Evolutionary conservation across 23 red algal species (phyloP), one percentile per base, ranked within the genome.

Genomic region (Cyanidiococcus yangmingshanensis): DNA sequence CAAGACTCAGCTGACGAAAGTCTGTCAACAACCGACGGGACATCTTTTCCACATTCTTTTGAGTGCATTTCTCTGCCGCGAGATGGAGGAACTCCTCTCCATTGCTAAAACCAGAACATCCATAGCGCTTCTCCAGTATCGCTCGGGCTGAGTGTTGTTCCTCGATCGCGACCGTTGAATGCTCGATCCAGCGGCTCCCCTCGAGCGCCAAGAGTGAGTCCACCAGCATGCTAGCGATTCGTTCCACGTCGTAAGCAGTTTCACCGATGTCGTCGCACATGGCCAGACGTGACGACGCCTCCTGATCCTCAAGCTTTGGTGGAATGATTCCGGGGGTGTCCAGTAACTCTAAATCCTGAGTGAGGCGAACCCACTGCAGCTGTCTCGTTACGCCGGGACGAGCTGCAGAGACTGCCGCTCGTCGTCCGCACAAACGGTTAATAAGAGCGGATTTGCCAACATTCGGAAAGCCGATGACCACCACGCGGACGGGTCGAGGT

Each of bases 401-500:
- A 74, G 90, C 90, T 1, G 84, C 83, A 26, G 94, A 98, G 71
- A 84, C 86, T 17, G 84, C 88, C 77, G 78, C 85, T 40, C 77
- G 84, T 12, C 84, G 63, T 2, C 82, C 82, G n/a, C 90, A 84
- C 35, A 98, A 76, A 24, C 88, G 79, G 77, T 98, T 98, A 57
- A 98, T 98, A 39, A 98, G 80, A 31, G 94, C 94, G 0, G 88
- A 91, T 75, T 98, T 98, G 30, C 94, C 94, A 27, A 98, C 94
- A 68, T 98, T 98, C 21, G 94, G 94, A 76, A 85, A 98, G 33
- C 94, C 94, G 67, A 98, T 89, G 50, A 98, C 88, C 2, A 82
- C 74, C 35, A 82, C 82, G 38, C 88, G 80, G 7, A 98, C 75
- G 30, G 87, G 59, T 2, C 94, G 83, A 25, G 94, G 85, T 39